Evolutionary conservation across 1,284 basidiomycete genomes (phyloP), one percentile per base, ranked within the genome.

Genomic region (Rhodofomes roseus): DNA sequence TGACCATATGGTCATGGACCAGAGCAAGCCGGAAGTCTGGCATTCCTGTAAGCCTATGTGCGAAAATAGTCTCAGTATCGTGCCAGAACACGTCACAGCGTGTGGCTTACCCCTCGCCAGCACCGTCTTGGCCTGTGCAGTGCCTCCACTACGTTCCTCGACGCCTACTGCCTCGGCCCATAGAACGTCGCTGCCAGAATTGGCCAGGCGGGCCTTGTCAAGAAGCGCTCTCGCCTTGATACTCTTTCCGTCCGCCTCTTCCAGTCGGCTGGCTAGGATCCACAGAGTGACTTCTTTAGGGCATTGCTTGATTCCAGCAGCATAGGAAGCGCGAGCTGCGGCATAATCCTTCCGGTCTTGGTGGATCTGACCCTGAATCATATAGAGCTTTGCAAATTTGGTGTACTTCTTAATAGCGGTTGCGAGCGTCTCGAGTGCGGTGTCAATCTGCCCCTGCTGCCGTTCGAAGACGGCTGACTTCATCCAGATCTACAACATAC

Each of bases 381-480:
- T 95, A 76, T 98, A 95, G 4, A 98, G 77, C 74, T 98, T 98
- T 56, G 92, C 84, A 68, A 92, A 95, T 60, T 84, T 82, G 0
- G 95, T 90, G 80, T 93, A 98, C 69, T 90, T 93, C 57, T 74
- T 73, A 37, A 96, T 79, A 0, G 92, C 95, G 18, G 84, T 77
- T n/a, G 85, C 79, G 14, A 95, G 80, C 0, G 90, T 90, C 63
- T 84, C 78, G 7, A 98, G 80, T 0, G 95, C 94, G 4, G 81
- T 81, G n/a, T 85, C 81, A 5, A 84, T 76, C 61, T 88, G 83
- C 1, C 90, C 90, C 71, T 96, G 90, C 70, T 96, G 91, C 3
- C 96, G 84, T 71, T 98, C 95, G 65, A 99, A 95, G 0, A 95
- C 91, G 1, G 92, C 95, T 5, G 92, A 95, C 74, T 99, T 99